Percentiles rank a stretch among this genome's conserved stretches.
These are phyloP conservation scores for Abrus precatorius DNA, from an alignment of 306 rosid genomes.

Conservation along the genomic window DNA sequence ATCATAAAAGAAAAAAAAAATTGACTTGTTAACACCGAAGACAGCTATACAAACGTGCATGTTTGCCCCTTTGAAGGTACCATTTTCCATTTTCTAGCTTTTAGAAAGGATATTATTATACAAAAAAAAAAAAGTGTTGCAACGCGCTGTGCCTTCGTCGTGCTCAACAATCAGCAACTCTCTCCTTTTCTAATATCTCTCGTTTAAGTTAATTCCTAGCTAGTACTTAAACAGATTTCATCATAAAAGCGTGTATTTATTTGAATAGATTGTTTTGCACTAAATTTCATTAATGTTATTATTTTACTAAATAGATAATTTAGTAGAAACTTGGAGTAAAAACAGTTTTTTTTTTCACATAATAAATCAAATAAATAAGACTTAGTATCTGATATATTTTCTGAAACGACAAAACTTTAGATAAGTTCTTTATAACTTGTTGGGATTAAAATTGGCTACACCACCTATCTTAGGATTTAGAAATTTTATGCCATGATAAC, in stretches of 20 bases:
- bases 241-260: background rate
- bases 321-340: background rate
- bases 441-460: background rate
- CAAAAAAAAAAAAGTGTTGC: slow-evolving; percentile 25
- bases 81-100: slow-evolving; percentile 36
- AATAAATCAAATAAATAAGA: background rate
- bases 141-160: slow-evolving; percentile 25
- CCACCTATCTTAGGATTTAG: background rate
- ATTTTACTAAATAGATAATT: background rate
- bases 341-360: background rate
- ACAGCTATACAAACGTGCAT: slow-evolving; percentile 42
- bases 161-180: slow-evolving; percentile 25
- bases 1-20: background rate
- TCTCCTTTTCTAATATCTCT: background rate
- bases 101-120: slow-evolving; percentile 5
- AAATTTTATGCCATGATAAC: background rate
- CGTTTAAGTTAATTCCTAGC: background rate
- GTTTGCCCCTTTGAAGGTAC: slow-evolving; percentile 14
- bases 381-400: background rate
- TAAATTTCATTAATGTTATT: background rate
- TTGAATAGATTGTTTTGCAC: background rate
- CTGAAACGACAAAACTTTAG: background rate
- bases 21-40: slow-evolving; percentile 25
- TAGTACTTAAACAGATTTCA: background rate
- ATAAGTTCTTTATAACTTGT: background rate